Evolutionary conservation across 176 grass and related monocot species (phyloP).

Genomic region (Musa acuminata): DNA sequence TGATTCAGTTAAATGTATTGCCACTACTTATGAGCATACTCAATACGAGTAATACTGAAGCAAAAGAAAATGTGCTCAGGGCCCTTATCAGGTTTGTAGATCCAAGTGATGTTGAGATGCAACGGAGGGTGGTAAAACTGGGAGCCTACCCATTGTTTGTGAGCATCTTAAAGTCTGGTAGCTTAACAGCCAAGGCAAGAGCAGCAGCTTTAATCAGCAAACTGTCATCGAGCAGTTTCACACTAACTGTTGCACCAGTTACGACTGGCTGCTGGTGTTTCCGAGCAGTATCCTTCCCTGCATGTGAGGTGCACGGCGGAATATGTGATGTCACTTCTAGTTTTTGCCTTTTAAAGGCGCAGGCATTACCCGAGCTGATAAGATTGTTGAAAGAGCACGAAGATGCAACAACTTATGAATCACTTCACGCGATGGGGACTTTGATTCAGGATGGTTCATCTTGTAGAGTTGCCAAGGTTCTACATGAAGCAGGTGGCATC

Average conservation of each 20-base stretch:
- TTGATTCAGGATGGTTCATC: background rate
- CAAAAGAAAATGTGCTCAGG: background rate
- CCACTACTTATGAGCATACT: background rate
- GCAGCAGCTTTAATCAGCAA: background rate
- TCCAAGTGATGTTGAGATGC: background rate
- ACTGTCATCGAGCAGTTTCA: background rate
- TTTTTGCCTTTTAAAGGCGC: background rate
- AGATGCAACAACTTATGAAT: background rate
- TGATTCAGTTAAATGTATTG: no score
- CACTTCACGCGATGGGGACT: background rate
- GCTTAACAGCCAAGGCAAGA: background rate
- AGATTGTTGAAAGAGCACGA: background rate
- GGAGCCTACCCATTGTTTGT: background rate
- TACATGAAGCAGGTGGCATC: background rate
- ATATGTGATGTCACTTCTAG: background rate
- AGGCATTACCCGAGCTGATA: background rate
- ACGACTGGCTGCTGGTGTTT: background rate
- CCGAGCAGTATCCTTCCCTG: background rate
- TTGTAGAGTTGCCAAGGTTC: background rate
- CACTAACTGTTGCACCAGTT: background rate
- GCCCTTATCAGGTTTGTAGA: background rate
- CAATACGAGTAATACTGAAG: background rate
- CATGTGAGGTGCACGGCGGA: background rate
- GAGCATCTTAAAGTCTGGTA: background rate
- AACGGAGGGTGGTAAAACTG: background rate